These are phyloP conservation scores for Cercospora sp. DNA, from an alignment of 2,329 filamentous ascomycete genomes.

Conservation along the genomic window DNA sequence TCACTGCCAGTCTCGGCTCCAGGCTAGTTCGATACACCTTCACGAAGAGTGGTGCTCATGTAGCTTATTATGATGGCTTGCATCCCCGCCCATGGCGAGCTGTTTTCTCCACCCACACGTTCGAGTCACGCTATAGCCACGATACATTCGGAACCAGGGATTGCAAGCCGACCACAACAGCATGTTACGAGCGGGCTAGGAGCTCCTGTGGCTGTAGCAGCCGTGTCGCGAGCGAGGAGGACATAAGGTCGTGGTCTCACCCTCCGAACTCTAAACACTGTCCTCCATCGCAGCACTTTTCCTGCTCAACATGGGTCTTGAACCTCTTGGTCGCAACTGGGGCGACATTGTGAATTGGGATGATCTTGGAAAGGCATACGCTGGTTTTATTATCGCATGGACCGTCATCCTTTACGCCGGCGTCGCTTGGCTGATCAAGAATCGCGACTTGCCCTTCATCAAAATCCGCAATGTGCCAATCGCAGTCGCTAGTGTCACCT, in stretches of 20 bases:
- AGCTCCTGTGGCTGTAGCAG: slow-evolving; percentile 5
- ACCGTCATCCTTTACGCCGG: slow-evolving; percentile 27
- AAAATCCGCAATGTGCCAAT: slow-evolving; percentile 33
- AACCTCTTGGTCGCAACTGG: slow-evolving; percentile 32
- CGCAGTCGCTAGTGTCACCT: slow-evolving; percentile 27
- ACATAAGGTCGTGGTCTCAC: neutral
- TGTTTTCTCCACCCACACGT: slow-evolving; percentile 1
- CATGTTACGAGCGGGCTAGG: slow-evolving; percentile 2
- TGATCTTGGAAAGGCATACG: slow-evolving; percentile 30
- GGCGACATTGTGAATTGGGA: slow-evolving; percentile 32
- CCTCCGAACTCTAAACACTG: neutral
- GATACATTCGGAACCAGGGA: slow-evolving; percentile 1
- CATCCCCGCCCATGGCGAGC: slow-evolving; percentile 3
- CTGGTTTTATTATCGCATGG: slow-evolving; percentile 30
- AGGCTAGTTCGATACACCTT: slow-evolving; percentile 9
- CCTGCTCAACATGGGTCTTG: slow-evolving; percentile 42
- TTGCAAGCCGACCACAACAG: slow-evolving; percentile 5
- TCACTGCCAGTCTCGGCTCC: slow-evolving; percentile 4
- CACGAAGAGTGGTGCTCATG: neutral
- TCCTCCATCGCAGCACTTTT: neutral
- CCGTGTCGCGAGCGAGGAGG: neutral
- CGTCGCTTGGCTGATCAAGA: slow-evolving; percentile 26
- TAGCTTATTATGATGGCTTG: slow-evolving; percentile 10
- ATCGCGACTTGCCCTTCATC: slow-evolving; percentile 29
- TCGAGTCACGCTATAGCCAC: neutral